Evolutionary conservation across 257 asterid species (phyloP).

Genomic region (Anisodus tanguticus): DNA sequence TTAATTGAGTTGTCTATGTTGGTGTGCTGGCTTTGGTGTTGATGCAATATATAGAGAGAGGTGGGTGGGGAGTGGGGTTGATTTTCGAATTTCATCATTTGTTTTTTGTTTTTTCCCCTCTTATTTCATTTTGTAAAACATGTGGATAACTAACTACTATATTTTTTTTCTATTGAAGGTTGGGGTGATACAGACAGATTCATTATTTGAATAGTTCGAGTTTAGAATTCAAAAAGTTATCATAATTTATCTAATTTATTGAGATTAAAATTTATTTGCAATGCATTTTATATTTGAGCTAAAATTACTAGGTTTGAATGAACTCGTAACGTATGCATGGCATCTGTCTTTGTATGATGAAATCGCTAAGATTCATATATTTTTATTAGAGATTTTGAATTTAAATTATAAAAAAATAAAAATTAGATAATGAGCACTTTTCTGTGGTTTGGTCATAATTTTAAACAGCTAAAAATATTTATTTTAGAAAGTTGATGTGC

Average conservation of each 20-base stretch:
- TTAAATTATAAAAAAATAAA: too few relatives aligned
- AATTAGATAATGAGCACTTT: background rate
- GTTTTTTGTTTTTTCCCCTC: background rate
- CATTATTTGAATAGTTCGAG: too few relatives aligned
- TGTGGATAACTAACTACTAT: background rate
- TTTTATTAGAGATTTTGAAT: too few relatives aligned
- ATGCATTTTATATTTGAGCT: background rate
- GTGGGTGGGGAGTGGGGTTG: background rate
- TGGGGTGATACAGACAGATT: too few relatives aligned
- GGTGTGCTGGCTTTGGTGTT: slow-evolving; percentile 28
- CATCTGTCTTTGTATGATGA: background rate
- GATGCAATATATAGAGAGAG: slow-evolving; percentile 3
- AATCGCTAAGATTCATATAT: too few relatives aligned
- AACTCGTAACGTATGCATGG: background rate
- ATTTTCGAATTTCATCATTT: background rate
- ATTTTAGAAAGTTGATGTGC: background rate
- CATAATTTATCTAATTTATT: background rate
- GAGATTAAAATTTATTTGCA: background rate
- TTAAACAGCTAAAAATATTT: background rate
- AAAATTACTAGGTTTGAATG: background rate
- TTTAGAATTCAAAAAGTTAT: too few relatives aligned
- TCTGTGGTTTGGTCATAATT: background rate
- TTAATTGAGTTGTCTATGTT: slow-evolving; percentile 29
- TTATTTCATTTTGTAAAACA: background rate
- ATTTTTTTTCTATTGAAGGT: too few relatives aligned